A percentile compares a stretch with the other conserved stretches of the same genome.
These are phyloP conservation scores for Phylloboletellus chloephorus DNA, from an alignment of 1,284 basidiomycete genomes.

Conservation along the genomic window DNA sequence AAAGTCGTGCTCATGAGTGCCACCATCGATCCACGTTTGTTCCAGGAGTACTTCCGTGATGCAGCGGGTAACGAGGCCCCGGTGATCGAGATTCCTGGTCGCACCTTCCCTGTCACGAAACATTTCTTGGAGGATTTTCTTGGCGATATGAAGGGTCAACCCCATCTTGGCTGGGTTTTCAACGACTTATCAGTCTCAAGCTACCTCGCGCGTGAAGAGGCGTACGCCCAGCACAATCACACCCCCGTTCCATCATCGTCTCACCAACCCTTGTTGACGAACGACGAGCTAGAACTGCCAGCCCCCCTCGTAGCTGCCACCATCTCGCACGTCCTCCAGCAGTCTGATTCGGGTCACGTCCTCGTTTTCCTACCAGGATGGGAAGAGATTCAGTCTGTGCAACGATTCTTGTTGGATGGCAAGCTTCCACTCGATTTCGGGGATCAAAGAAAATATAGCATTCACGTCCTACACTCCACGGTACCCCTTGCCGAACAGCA, in stretches of 20 bases:
- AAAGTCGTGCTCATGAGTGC: constrained; percentile 95
- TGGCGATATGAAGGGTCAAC: constrained; percentile 42
- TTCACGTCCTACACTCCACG: constrained; percentile 91
- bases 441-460: constrained; percentile 55
- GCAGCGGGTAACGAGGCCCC: constrained; percentile 58
- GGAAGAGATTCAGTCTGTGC: constrained; percentile 87
- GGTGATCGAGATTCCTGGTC: constrained; percentile 85
- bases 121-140: constrained; percentile 82
- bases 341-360: constrained; percentile 82
- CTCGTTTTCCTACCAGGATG: constrained; percentile 90
- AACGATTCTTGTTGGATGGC: constrained; percentile 60
- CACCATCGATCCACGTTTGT: constrained; percentile 87
- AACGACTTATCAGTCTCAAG: constrained; percentile 69
- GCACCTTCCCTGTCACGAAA: constrained; percentile 85
- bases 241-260: constrained; percentile 16
- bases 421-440: constrained; percentile 60
- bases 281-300: constrained; percentile 80
- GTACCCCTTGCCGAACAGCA: constrained; percentile 90
- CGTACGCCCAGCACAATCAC: constrained; percentile 26
- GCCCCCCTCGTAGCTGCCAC: constrained; percentile 79
- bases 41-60: constrained; percentile 83
- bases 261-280: constrained; percentile 22
- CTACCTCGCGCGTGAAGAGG: constrained; percentile 76
- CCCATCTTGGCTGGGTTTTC: constrained; percentile 61
- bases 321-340: constrained; percentile 73